Evolutionary conservation across 768 basidiomycete species (phyloP).

Genomic region (Leccinum incarnatum): DNA sequence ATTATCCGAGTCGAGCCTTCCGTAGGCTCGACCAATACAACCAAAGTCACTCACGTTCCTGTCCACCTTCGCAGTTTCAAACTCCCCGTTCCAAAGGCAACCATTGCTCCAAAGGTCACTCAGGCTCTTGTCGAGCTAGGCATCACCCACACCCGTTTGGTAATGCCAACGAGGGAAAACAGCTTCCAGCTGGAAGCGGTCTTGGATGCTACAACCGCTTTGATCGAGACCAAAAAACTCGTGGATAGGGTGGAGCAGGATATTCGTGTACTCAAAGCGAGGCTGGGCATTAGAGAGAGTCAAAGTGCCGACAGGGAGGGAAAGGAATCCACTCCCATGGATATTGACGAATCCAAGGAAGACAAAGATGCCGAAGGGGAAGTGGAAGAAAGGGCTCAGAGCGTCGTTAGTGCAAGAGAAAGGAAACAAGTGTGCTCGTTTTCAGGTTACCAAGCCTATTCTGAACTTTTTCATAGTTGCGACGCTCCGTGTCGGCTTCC

Average conservation of each 20-base stretch:
- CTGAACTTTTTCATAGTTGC: slow-evolving; percentile 35
- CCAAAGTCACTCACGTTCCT: slow-evolving; percentile 76
- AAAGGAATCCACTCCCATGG: slow-evolving; percentile 46
- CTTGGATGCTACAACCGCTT: slow-evolving; percentile 62
- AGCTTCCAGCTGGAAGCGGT: slow-evolving; percentile 70
- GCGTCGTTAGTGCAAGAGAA: slow-evolving; percentile 56
- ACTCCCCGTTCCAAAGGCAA: slow-evolving; percentile 73
- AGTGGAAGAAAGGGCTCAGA: slow-evolving; percentile 60
- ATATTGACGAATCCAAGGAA: slow-evolving; percentile 45
- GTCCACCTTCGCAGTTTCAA: slow-evolving; percentile 87
- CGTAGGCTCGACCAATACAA: slow-evolving; percentile 36
- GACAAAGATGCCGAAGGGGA: slow-evolving; percentile 34
- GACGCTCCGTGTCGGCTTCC: slow-evolving; percentile 70
- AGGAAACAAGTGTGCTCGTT: slow-evolving; percentile 50
- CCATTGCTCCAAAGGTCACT: slow-evolving; percentile 71
- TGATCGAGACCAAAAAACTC: slow-evolving; percentile 88
- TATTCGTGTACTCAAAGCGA: slow-evolving; percentile 64
- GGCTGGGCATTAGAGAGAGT: slow-evolving; percentile 51
- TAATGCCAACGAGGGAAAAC: slow-evolving; percentile 93
- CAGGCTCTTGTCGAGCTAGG: slow-evolving; percentile 77
- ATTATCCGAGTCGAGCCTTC: slow-evolving; percentile 67
- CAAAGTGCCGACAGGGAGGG: slow-evolving; percentile 38
- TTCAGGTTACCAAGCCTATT: background rate
- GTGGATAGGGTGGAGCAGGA: slow-evolving; percentile 88
- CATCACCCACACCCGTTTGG: slow-evolving; percentile 67